Conservation (phyloP, 192 early-diverging fungal genomes). For the Entophlyctis helioformis region DNA sequence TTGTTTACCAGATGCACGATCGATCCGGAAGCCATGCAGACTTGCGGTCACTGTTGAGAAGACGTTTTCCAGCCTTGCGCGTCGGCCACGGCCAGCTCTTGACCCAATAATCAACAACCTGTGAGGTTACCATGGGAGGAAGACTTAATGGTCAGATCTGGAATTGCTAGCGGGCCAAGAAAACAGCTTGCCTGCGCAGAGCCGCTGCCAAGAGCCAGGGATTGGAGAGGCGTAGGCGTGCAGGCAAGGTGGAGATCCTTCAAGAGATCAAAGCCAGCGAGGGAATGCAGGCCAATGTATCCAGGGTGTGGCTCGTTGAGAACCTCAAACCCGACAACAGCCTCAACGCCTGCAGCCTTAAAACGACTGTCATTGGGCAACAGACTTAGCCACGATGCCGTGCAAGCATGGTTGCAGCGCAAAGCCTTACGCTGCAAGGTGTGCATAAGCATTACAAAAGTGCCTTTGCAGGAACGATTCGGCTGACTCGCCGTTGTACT, state of each 20-base stretch:
- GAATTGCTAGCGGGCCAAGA: neutral
- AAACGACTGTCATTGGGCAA: too few species aligned
- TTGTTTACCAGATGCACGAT: conserved; percentile 54
- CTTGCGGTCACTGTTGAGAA: conserved; percentile 42
- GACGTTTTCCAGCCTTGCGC: conserved; percentile 29
- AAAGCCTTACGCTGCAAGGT: conserved; percentile 48
- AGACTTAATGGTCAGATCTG: neutral
- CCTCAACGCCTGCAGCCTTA: conserved; percentile 40
- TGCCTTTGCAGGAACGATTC: conserved; percentile 57
- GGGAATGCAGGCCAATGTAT: conserved; percentile 54
- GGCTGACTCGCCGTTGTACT: conserved; percentile 48
- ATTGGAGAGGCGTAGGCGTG: conserved; percentile 57
- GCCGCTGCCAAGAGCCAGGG: conserved; percentile 64
- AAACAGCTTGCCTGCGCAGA: conserved; percentile 33
- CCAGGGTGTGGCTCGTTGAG: conserved; percentile 69
- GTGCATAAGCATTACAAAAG: conserved; percentile 53
- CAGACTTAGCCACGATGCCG: too few species aligned
- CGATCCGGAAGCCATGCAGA: conserved; percentile 52
- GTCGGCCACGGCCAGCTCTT: conserved; percentile 70
- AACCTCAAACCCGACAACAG: conserved; percentile 68
- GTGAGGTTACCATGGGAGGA: neutral
- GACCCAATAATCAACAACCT: conserved; percentile 62
- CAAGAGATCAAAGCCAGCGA: conserved; percentile 50
- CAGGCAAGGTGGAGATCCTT: conserved; percentile 59
- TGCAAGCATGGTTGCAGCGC: too few species aligned